A percentile compares a stretch with the other conserved stretches of the same genome.
phyloP scores from a whole-genome alignment of 2,329 filamentous ascomycete genomes.

The Coniochaeta hoffmannii region DNA sequence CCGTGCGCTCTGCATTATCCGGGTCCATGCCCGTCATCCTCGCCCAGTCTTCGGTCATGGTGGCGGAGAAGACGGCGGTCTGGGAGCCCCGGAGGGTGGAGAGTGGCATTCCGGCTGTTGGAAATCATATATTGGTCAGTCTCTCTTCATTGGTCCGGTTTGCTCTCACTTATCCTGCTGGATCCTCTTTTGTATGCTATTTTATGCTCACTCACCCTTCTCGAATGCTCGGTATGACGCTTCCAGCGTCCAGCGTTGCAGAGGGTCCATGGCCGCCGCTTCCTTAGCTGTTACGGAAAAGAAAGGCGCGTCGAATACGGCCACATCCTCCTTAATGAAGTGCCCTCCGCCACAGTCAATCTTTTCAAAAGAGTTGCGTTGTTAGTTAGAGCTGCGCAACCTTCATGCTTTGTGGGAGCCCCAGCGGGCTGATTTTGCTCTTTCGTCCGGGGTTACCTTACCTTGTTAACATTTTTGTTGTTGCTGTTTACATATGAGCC shows the following conservation, averaged over 20 bases:
- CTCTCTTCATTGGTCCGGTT: too few species aligned
- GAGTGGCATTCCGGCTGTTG: constrained; percentile 24
- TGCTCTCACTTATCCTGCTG: too few species aligned
- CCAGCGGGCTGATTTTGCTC: too few species aligned
- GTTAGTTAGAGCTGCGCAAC: too few species aligned
- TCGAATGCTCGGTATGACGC: constrained; percentile 9
- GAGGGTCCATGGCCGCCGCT: constrained; percentile 7
- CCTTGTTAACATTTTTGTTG: constrained; percentile 1
- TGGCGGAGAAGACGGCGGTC: constrained; percentile 28
- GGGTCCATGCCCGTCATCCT: constrained; percentile 24
- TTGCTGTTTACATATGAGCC: constrained; percentile 14
- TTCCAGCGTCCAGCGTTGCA: constrained; percentile 5
- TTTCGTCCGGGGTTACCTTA: too few species aligned
- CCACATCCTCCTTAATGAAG: not conserved
- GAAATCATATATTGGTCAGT: not conserved
- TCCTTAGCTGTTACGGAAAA: constrained; percentile 10
- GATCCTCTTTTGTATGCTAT: too few species aligned
- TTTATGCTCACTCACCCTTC: too few species aligned
- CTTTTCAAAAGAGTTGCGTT: too few species aligned
- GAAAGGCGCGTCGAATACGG: constrained; percentile 8
- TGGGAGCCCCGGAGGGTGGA: constrained; percentile 19
- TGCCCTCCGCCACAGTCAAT: too few species aligned
- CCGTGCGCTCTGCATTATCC: constrained; percentile 23
- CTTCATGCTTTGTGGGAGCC: too few species aligned
- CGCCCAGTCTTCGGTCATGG: constrained; percentile 28